Evolutionary conservation across 495 filamentous ascomycete species (phyloP).

Genomic region (Penicillium bialowiezense): DNA sequence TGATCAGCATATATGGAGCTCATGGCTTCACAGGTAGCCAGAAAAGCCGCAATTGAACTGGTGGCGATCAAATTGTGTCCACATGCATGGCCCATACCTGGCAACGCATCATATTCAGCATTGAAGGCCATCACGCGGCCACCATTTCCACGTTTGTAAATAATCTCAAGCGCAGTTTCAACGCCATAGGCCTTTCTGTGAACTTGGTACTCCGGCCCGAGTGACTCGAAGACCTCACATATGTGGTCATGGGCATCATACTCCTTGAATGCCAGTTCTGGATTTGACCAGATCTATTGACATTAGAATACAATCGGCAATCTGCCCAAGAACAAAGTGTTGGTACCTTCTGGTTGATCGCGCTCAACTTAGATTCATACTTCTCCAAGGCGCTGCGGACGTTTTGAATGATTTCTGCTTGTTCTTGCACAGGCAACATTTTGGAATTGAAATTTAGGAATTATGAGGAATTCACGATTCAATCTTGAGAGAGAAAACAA

Average conservation of each 20-base stretch:
- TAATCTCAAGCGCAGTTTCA: conserved; percentile 53
- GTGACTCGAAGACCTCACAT: conserved; percentile 37
- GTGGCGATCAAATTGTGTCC: conserved; percentile 49
- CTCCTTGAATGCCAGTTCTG: conserved; percentile 54
- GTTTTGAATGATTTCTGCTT: conserved; percentile 22
- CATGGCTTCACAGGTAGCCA: conserved; percentile 36
- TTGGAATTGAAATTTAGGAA: neutral
- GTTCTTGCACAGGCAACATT: conserved; percentile 14
- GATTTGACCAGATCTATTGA: conserved; percentile 43
- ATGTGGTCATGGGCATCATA: conserved; percentile 50
- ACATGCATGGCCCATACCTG: conserved; percentile 46
- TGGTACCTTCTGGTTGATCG: conserved; percentile 46
- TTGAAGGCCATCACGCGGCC: conserved; percentile 40
- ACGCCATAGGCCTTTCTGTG: conserved; percentile 47
- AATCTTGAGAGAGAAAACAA: neutral
- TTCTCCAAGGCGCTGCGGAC: conserved; percentile 26
- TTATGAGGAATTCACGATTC: neutral
- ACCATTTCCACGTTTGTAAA: conserved; percentile 39
- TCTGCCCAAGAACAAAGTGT: too few species aligned
- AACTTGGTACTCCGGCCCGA: conserved; percentile 27
- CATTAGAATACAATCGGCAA: neutral
- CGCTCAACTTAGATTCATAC: conserved; percentile 30
- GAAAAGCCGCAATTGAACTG: conserved; percentile 42
- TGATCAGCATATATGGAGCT: conserved; percentile 5
- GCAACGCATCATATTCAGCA: conserved; percentile 53